Base-by-base conservation (phyloP, 2,329 filamentous ascomycete genomes). In the Chrysoporthe austroafricana region DNA sequence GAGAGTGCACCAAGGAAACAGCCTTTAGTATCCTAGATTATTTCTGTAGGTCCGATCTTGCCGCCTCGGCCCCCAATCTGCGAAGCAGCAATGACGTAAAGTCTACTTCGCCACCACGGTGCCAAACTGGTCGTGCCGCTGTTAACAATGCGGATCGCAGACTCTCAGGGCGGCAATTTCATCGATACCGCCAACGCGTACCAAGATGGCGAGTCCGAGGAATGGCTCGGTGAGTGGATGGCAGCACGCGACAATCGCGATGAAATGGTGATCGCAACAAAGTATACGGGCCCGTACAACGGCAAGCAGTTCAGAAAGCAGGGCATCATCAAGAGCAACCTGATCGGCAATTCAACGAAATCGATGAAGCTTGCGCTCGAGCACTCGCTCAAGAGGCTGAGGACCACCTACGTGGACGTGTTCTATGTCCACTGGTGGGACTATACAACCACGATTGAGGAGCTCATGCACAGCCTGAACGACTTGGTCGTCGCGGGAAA, bases 101-200 rank as follows among this genome's bases (percentile, higher is more conserved):
- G 50, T 34, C 13, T 54, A 5, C n/a, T 32, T 26, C 34, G 26
- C 52, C 13, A 34, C 13, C 32, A 5, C n/a, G 11, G 52, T 34
- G 26, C 32, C 13, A 34, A 14, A 7, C 26, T 56, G 4, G 6
- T 21, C 32, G 13, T 56, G 13, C 13, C 21, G 16, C 21, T 58
- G 34, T 60, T 60, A 39, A 60, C 36, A 2, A 26, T 32, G 39
- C 13, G 11, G 7, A 32, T 44, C 14, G 4, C 11, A 60, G 57
- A 60, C 39, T 60, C 36, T 14, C 57, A 60, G 21, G 0, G 77
- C 67, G 90, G 90, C 39, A 93, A 92, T 78, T 92, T 92, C 76
- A 89, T 93, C 73, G 90, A 93, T 75, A 91, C 89, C 0, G 73
- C 85, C 72, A 86, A 84, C 77, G 81, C 80, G 71, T 90, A 89